Base-by-base conservation (phyloP, 2,329 filamentous ascomycete species). In the Aaosphaeria pasadenensis region DNA sequence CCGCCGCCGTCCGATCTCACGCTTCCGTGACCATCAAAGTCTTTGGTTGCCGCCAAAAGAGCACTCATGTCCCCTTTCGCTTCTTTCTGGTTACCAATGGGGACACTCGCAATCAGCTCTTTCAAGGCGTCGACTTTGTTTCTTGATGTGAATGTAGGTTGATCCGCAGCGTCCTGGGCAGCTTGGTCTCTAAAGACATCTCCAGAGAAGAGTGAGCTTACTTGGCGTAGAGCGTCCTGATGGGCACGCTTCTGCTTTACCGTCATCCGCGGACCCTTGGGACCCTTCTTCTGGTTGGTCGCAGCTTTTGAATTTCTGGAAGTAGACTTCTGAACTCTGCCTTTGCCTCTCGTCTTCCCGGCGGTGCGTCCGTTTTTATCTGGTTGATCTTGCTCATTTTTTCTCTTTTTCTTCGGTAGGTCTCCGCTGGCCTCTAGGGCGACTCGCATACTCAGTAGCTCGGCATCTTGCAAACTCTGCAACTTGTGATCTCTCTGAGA, bases 81-180 rank as follows among this genome's bases (percentile, higher is more conserved):
- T 7, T 59, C 56, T 32, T 64, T 66, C 32, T 59, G 6, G 28
- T 71, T 69, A 9, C 4, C 33, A 7, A 62, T 6, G 0, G 73
- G 71, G 0, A 76, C 55, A 24, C 65, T 70, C 0, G 69, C 64
- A 33, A 77, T 65, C 6, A 77, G 55, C 30, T 70, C 56, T 48
- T 69, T 72, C 24, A 77, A 45, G 0, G 73, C 73, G 24, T 69
- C 52, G 0, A 43, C 17, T 39, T 69, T 72, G 5, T 47, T 55
- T 4, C 45, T 55, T 0, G 57, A 54, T 0, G 57, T 51, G 39
- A 71, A 63, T 0, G 33, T 52, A 0, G 68, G 64, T 35, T 66
- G 57, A 0, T 58, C 64, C 11, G 51, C 41, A 6, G 53, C 57
- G 35, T 57, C 54, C 5, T 54, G 43, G 4, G 43, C 47, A 11